phyloP scores from a whole-genome alignment of 2,329 filamentous ascomycete genomes.

The Lasiodiplodia gonubiensis region DNA sequence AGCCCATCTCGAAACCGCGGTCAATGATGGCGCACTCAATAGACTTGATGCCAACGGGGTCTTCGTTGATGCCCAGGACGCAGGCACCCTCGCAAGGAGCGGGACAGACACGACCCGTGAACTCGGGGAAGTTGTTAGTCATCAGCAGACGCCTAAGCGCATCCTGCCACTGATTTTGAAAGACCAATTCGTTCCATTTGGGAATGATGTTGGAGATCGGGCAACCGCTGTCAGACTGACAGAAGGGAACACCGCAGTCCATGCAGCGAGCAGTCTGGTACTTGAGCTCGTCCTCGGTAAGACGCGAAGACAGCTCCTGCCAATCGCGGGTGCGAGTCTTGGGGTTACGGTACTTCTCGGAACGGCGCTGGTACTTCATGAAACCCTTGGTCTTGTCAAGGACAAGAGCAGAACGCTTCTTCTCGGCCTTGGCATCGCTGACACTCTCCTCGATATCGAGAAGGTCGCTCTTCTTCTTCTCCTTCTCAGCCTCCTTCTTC shows the following conservation, averaged over 20 bases:
- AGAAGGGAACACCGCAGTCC: conserved; percentile 99
- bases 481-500: conserved; percentile 64
- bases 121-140: conserved; percentile 99
- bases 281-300: conserved; percentile 94
- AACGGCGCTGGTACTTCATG: conserved; percentile 93
- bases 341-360: conserved; percentile 88
- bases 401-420: conserved; percentile 86
- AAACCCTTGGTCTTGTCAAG: conserved; percentile 98
- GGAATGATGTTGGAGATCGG: conserved; percentile 98
- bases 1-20: conserved; percentile 95
- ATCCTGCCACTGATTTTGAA: conserved; percentile 81
- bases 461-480: conserved; percentile 72
- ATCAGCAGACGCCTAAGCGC: conserved; percentile 89
- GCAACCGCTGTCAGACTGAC: conserved; percentile 93
- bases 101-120: conserved; percentile 95
- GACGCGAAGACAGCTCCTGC: conserved; percentile 84
- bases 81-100: conserved; percentile 96
- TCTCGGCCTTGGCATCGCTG: conserved; percentile 81
- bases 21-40: conserved; percentile 99
- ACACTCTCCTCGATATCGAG: conserved; percentile 90
- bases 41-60: conserved; percentile 96
- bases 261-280: conserved; percentile 97
- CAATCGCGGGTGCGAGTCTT: conserved; percentile 89
- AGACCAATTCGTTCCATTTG: conserved; percentile 89
- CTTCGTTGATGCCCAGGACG: conserved; percentile 94